phyloP scores from a whole-genome alignment of 768 basidiomycete genomes.

The Strobilomyces dryophilus region DNA sequence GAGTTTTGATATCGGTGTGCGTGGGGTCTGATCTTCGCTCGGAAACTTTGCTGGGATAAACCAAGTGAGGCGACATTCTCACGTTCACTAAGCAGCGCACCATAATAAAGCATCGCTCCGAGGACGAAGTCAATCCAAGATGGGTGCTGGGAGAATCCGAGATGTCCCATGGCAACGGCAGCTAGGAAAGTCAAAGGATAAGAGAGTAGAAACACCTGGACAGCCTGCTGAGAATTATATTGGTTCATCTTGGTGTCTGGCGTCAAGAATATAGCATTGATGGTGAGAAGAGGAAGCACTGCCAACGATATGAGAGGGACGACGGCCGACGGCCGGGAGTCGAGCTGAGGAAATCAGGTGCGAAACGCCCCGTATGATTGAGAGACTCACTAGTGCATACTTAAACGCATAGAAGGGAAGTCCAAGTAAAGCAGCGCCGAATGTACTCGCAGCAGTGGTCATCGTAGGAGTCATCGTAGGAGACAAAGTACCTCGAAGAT shows the following conservation, averaged over 20 bases:
- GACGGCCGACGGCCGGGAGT: slow-evolving; percentile 46
- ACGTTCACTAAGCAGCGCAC: slow-evolving; percentile 35
- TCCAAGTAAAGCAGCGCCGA: slow-evolving; percentile 61
- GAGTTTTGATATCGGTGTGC: slow-evolving; percentile 51
- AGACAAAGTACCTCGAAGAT: slow-evolving; percentile 54
- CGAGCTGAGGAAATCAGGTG: slow-evolving; percentile 36
- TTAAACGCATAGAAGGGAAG: slow-evolving; percentile 63
- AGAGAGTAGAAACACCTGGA: slow-evolving; percentile 56
- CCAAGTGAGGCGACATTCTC: slow-evolving; percentile 5
- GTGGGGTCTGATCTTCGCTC: slow-evolving; percentile 40
- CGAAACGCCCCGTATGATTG: background rate
- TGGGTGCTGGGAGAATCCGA: slow-evolving; percentile 61
- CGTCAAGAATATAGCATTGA: slow-evolving; percentile 55
- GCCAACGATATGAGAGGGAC: slow-evolving; percentile 56
- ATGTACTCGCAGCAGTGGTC: slow-evolving; percentile 49
- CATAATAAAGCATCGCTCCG: slow-evolving; percentile 57
- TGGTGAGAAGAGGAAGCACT: slow-evolving; percentile 59
- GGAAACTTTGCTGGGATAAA: slow-evolving; percentile 48
- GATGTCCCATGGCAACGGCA: slow-evolving; percentile 50
- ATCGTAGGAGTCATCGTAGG: slow-evolving; percentile 56
- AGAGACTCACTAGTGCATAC: slow-evolving; percentile 48
- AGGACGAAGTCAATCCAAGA: slow-evolving; percentile 58
- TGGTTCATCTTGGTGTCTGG: slow-evolving; percentile 47
- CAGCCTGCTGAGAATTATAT: slow-evolving; percentile 45
- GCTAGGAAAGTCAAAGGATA: slow-evolving; percentile 49